A percentile compares a stretch with the other conserved stretches of the same genome.
Evolutionary conservation across 305 asterid genomes (phyloP).

Genomic region (Fraxinus floribunda): DNA sequence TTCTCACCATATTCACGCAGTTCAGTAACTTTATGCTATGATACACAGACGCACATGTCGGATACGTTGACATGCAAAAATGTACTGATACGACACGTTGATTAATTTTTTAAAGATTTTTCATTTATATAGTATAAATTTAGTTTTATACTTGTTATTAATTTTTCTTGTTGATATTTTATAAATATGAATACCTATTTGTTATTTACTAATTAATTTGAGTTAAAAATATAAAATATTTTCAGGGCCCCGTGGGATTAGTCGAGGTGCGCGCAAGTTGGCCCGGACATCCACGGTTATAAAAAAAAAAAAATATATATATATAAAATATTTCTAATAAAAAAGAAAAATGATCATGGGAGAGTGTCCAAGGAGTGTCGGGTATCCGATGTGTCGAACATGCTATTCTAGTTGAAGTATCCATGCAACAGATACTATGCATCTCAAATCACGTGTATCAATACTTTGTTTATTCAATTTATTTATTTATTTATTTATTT

Average conservation of each 20-base stretch:
- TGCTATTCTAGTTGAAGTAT: not conserved
- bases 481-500: not conserved
- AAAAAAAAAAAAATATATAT: no score
- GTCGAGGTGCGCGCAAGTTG: no score
- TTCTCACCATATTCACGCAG: not conserved
- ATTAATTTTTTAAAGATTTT: no score
- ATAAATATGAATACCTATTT: not conserved
- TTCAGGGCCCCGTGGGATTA: no score
- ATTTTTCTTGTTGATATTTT: not conserved
- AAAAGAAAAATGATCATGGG: not conserved
- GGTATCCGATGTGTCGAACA: not conserved
- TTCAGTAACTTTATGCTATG: slow-evolving; percentile 1
- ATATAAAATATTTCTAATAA: not conserved
- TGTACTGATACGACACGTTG: not conserved
- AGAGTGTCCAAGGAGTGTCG: not conserved
- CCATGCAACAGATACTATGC: not conserved
- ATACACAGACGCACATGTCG: not conserved
- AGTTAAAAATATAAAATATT: no score
- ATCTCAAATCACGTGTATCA: slow-evolving; percentile 7
- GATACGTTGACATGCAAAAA: not conserved
- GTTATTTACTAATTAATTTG: not conserved
- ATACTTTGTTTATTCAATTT: not conserved
- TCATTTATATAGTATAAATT: no score
- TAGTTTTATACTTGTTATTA: no score
- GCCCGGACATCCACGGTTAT: no score